Evolutionary conservation across 306 rosid species (phyloP).

Genomic region (Cicer yamashitae): DNA sequence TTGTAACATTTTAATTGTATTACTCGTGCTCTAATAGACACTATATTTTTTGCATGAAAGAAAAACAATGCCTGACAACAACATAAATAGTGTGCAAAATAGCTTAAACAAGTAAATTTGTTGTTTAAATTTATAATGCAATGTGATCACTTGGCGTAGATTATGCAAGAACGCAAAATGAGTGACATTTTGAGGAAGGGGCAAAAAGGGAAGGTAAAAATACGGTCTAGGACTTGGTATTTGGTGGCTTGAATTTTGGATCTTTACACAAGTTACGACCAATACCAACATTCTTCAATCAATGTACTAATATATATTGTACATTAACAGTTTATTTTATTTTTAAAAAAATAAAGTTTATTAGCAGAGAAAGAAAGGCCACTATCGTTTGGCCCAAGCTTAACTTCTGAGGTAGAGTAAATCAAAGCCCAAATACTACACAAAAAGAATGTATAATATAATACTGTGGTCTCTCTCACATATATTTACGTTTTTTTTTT

Average conservation of each 20-base stretch:
- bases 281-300: conserved; percentile 2
- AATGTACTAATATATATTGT: neutral
- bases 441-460: no score
- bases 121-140: conserved; percentile 21
- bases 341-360: neutral
- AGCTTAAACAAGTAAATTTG: neutral
- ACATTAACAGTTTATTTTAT: neutral
- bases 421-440: conserved; percentile 25
- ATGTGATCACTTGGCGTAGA: conserved; percentile 10
- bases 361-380: neutral
- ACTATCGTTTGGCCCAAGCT: neutral
- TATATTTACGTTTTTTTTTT: neutral
- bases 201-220: neutral
- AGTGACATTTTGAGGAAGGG: conserved; percentile 7
- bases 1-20: conserved; percentile 36
- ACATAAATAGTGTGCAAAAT: neutral
- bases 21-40: conserved; percentile 18
- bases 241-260: conserved; percentile 69
- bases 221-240: conserved; percentile 45
- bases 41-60: neutral
- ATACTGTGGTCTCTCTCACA: neutral
- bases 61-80: neutral
- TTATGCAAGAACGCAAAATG: conserved; percentile 18
- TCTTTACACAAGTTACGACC: conserved; percentile 40
- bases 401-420: neutral